phyloP scores from a whole-genome alignment of 2,329 filamentous ascomycete genomes.

The Apiospora pterosperma region DNA sequence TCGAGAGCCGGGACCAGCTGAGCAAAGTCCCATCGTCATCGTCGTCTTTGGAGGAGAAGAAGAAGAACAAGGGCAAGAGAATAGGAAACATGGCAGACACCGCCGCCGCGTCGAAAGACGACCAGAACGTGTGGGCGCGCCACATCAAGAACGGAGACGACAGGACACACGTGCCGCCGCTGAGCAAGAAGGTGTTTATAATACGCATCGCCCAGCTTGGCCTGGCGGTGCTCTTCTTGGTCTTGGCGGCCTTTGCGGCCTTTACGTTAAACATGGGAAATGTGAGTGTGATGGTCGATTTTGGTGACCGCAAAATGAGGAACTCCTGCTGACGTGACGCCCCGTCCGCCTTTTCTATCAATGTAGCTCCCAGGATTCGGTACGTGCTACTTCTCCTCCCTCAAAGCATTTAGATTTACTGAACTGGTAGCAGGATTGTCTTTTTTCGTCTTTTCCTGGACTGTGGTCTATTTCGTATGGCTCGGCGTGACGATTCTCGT shows the following conservation, averaged over 20 bases:
- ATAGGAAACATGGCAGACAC: not conserved
- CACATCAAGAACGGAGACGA: conserved; percentile 1
- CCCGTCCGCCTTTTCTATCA: not conserved
- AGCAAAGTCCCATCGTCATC: not conserved
- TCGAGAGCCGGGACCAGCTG: not conserved
- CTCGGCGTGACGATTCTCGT: not conserved
- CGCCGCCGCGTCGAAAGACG: not conserved
- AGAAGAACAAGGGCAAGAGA: not conserved
- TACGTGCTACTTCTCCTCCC: not conserved
- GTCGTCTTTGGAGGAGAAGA: not conserved
- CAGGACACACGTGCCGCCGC: not conserved
- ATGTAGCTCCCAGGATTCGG: conserved; percentile 1
- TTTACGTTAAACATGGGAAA: not conserved
- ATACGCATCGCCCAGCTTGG: not conserved
- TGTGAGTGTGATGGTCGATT: not conserved
- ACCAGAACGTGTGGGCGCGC: not conserved
- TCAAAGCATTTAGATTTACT: not conserved
- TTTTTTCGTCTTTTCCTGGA: conserved; percentile 2
- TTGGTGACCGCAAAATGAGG: not conserved
- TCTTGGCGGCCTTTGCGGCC: not conserved
- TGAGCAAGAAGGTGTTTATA: not conserved
- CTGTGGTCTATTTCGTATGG: not conserved
- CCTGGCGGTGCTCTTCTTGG: not conserved
- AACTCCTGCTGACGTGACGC: not conserved
- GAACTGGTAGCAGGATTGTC: not conserved